A percentile compares a stretch with the other conserved stretches of the same genome.
Conservation (phyloP, 192 early-diverging fungal genomes). For the Coemansia sp. region DNA sequence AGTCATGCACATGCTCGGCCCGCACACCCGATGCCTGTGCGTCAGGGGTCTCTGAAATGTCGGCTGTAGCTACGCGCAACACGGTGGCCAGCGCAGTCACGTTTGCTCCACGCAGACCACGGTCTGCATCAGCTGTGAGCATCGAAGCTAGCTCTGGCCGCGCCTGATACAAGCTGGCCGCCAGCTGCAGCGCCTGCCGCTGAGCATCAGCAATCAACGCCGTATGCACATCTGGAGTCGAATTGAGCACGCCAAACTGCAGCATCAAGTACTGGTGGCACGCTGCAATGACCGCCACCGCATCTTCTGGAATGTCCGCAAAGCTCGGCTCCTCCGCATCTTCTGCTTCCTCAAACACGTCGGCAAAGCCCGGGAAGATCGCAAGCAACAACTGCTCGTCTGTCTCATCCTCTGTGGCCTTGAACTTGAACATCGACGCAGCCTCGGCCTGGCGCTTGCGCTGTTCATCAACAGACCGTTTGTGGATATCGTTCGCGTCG, state of each 20-base stretch:
- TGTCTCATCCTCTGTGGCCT: constrained; percentile 55
- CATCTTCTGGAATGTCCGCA: constrained; percentile 52
- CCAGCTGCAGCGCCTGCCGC: constrained; percentile 28
- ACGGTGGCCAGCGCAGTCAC: constrained; percentile 15
- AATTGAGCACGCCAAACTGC: constrained; percentile 30
- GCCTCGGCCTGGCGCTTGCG: constrained; percentile 37
- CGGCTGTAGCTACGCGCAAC: constrained; percentile 31
- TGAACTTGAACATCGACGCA: constrained; percentile 34
- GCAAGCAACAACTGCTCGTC: constrained; percentile 71
- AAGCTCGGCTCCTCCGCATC: constrained; percentile 37
- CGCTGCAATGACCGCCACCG: constrained; percentile 50
- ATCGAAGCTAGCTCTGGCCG: constrained; percentile 20
- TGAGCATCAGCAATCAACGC: constrained; percentile 24
- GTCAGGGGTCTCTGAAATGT: not conserved
- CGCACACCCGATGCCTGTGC: constrained; percentile 20
- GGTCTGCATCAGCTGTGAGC: constrained; percentile 11
- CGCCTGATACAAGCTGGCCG: constrained; percentile 16
- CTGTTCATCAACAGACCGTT: constrained; percentile 32
- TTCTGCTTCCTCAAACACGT: constrained; percentile 57
- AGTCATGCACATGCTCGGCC: constrained; percentile 68
- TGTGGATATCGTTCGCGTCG: constrained; percentile 42
- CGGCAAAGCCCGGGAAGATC: constrained; percentile 83
- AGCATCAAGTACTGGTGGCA: constrained; percentile 59
- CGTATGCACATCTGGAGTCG: constrained; percentile 12
- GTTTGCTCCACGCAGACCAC: constrained; percentile 36